phyloP scores from a whole-genome alignment of 2,329 filamentous ascomycete species.

The Botrytis aclada region DNA sequence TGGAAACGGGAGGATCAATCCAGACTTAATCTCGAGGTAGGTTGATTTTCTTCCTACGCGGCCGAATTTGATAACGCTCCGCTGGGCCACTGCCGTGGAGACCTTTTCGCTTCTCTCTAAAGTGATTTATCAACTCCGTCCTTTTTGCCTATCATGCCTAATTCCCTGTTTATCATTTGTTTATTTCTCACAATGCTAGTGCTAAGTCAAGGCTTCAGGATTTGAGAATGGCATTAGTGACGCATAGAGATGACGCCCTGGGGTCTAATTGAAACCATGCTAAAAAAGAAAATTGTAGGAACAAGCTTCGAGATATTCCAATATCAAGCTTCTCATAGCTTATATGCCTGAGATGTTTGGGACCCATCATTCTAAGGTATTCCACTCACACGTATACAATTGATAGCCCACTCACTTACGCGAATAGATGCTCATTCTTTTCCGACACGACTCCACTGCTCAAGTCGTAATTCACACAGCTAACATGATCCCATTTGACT shows the following conservation, averaged over 20 bases:
- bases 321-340: slow-evolving; percentile 68
- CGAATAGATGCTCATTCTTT: slow-evolving; percentile 76
- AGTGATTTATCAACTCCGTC: not conserved
- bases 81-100: not conserved
- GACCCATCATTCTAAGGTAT: slow-evolving; percentile 62
- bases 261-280: not conserved
- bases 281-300: slow-evolving; percentile 44
- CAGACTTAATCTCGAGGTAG: slow-evolving; percentile 42
- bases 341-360: slow-evolving; percentile 83
- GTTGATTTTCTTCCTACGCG: slow-evolving; percentile 40
- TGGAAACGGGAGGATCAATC: slow-evolving; percentile 62
- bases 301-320: slow-evolving; percentile 58
- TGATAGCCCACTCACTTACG: not conserved
- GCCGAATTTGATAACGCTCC: not conserved
- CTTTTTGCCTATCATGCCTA: not conserved
- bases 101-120: not conserved
- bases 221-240: not conserved
- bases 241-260: not conserved
- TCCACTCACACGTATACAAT: not conserved
- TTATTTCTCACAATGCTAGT: not conserved
- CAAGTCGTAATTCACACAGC: slow-evolving; percentile 85
- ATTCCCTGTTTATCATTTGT: not conserved
- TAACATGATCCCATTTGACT: slow-evolving; percentile 86
- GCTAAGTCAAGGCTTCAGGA: not conserved
- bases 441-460: slow-evolving; percentile 71